Evolutionary conservation across 1,284 basidiomycete genomes (phyloP).

Genomic region (Sporisorium iseilematis-ciliati): DNA sequence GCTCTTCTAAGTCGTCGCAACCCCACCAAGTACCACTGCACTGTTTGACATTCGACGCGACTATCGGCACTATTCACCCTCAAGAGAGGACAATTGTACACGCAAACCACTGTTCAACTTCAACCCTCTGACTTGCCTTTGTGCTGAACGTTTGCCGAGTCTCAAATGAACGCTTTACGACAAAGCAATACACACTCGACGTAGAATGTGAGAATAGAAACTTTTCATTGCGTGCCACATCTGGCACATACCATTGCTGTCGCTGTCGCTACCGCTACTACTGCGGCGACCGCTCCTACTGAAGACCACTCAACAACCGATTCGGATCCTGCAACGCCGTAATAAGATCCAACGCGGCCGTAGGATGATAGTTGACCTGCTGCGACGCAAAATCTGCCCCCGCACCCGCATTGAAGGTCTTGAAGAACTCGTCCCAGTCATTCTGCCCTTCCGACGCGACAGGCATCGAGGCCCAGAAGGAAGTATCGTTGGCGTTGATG

Average conservation of each 20-base stretch:
- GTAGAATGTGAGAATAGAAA: too few species aligned
- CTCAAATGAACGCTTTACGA: too few species aligned
- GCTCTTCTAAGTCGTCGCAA: too few species aligned
- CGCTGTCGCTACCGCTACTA: neutral
- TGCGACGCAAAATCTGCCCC: conserved; percentile 8
- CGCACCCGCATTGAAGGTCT: conserved; percentile 21
- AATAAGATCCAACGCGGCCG: conserved; percentile 39
- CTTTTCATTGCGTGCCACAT: neutral
- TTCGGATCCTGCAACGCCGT: conserved; percentile 49
- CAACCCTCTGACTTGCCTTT: too few species aligned
- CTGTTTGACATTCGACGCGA: too few species aligned
- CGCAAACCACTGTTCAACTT: neutral
- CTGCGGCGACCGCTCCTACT: conserved; percentile 1
- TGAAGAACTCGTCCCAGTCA: conserved; percentile 49
- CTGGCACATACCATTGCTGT: neutral
- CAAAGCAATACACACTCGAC: too few species aligned
- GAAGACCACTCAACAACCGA: conserved; percentile 28
- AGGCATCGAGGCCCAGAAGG: conserved; percentile 49
- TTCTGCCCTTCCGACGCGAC: conserved; percentile 37
- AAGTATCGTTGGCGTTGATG: conserved; percentile 40
- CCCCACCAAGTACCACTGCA: too few species aligned
- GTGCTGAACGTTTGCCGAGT: too few species aligned
- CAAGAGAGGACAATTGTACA: conserved; percentile 1
- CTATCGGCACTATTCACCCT: too few species aligned
- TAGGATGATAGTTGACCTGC: conserved; percentile 28